phyloP scores from a whole-genome alignment of 352 stramenopile species.

The Saprolegnia diclina region DNA sequence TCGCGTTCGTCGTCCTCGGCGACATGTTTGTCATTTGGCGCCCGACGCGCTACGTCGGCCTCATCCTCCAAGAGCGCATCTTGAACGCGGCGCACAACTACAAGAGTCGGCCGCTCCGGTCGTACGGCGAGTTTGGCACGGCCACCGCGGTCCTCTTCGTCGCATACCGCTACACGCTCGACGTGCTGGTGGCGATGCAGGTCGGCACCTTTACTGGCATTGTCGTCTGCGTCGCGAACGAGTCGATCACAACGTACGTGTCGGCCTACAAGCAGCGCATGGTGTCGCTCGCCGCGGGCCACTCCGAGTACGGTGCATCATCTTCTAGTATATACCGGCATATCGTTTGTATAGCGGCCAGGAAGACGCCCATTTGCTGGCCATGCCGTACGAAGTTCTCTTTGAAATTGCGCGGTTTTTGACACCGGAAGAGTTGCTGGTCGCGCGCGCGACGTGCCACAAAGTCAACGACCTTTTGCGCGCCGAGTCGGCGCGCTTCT shows the following conservation, averaged over 20 bases:
- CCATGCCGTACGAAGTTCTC: constrained; percentile 72
- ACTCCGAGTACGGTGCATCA: constrained; percentile 11
- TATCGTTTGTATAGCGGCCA: constrained; percentile 41
- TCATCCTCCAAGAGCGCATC: constrained; percentile 74
- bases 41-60: constrained; percentile 64
- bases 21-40: constrained; percentile 86
- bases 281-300: neutral
- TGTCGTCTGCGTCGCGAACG: constrained; percentile 55
- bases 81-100: constrained; percentile 34
- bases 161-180: constrained; percentile 61
- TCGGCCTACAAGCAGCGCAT: constrained; percentile 55
- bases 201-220: constrained; percentile 72
- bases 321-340: neutral
- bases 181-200: constrained; percentile 68
- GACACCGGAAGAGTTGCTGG: constrained; percentile 66
- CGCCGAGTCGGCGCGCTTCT: constrained; percentile 77
- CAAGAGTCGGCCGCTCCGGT: constrained; percentile 50
- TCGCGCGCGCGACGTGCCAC: constrained; percentile 64
- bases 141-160: constrained; percentile 51
- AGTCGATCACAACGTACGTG: constrained; percentile 63
- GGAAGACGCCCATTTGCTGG: constrained; percentile 52
- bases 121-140: constrained; percentile 50
- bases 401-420: constrained; percentile 75
- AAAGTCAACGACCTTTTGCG: constrained; percentile 79
- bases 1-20: constrained; percentile 67